Evolutionary conservation across 176 grass and related monocot species (phyloP).

Genomic region (Thalia dealbata): DNA sequence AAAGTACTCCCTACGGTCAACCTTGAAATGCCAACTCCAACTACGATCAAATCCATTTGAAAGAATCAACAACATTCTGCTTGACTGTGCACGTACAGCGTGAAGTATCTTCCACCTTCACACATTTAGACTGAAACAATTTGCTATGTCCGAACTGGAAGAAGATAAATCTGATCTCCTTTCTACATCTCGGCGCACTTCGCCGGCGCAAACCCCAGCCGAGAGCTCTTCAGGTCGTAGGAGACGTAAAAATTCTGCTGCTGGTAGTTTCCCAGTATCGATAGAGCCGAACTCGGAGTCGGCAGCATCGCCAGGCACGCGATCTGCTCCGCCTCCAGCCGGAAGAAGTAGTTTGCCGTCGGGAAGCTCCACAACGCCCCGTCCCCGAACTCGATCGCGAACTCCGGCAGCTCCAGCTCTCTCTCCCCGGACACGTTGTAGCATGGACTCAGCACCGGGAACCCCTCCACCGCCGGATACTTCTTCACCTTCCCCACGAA

Average conservation of each 20-base stretch:
- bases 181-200: conserved; percentile 58
- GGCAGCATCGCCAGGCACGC: conserved; percentile 72
- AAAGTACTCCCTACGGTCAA: too few species aligned
- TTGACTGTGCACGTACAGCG: too few species aligned
- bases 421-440: conserved; percentile 71
- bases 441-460: conserved; percentile 64
- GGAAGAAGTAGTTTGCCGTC: conserved; percentile 83
- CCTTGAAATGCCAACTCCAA: too few species aligned
- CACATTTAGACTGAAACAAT: too few species aligned
- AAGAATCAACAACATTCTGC: too few species aligned
- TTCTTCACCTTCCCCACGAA: conserved; percentile 38
- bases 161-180: neutral
- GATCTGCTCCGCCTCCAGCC: conserved; percentile 42
- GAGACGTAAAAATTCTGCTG: conserved; percentile 91
- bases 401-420: conserved; percentile 48
- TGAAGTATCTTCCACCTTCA: too few species aligned
- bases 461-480: conserved; percentile 39
- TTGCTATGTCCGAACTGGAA: too few species aligned
- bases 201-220: conserved; percentile 64
- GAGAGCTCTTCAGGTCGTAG: conserved; percentile 54
- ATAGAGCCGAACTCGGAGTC: conserved; percentile 42
- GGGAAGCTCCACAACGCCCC: conserved; percentile 83
- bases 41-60: too few species aligned
- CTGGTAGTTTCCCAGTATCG: conserved; percentile 86
- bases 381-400: conserved; percentile 51